Percentiles rank a stretch among this genome's conserved stretches.
Conservation (phyloP, 1,139 yeast genomes). For the Debaryomyces sp. region DNA sequence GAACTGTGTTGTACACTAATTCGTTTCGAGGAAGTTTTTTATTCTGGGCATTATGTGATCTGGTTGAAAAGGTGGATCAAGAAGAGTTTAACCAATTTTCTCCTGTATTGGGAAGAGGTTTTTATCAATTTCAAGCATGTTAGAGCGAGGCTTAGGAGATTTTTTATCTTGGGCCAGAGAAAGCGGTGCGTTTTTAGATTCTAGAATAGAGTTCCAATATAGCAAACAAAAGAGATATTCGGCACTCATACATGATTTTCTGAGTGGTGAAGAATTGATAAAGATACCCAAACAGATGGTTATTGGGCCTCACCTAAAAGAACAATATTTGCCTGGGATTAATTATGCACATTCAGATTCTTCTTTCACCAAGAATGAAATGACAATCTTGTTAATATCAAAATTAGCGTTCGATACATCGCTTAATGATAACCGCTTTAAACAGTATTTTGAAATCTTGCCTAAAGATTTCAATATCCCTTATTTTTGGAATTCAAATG, state of each 20-base stretch:
- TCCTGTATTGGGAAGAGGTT: not conserved
- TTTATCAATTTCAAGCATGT: not conserved
- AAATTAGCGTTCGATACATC: slow-evolving; percentile 9
- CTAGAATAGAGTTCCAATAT: slow-evolving; percentile 7
- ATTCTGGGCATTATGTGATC: not conserved
- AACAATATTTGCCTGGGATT: slow-evolving; percentile 5
- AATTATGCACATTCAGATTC: slow-evolving; percentile 1
- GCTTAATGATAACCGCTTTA: slow-evolving; percentile 1
- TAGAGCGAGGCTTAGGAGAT: not conserved
- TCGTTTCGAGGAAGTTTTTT: not conserved
- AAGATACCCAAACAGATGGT: slow-evolving; percentile 9
- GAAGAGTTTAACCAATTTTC: not conserved
- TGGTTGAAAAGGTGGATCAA: not conserved
- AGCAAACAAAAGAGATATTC: slow-evolving; percentile 7
- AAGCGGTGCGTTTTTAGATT: slow-evolving; percentile 10
- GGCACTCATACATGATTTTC: slow-evolving; percentile 5
- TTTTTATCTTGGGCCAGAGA: slow-evolving; percentile 11
- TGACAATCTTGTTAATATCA: slow-evolving; percentile 11
- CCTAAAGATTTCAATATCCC: slow-evolving; percentile 10
- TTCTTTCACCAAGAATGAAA: slow-evolving; percentile 9
- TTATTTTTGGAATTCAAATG: slow-evolving; percentile 10
- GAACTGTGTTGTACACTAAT: slow-evolving; percentile 7
- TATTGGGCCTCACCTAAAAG: slow-evolving; percentile 10
- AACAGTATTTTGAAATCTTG: slow-evolving; percentile 10
- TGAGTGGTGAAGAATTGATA: slow-evolving; percentile 6